Evolutionary conservation across 768 basidiomycete species (phyloP).

Genomic region (Xerocomus spinulosus): DNA sequence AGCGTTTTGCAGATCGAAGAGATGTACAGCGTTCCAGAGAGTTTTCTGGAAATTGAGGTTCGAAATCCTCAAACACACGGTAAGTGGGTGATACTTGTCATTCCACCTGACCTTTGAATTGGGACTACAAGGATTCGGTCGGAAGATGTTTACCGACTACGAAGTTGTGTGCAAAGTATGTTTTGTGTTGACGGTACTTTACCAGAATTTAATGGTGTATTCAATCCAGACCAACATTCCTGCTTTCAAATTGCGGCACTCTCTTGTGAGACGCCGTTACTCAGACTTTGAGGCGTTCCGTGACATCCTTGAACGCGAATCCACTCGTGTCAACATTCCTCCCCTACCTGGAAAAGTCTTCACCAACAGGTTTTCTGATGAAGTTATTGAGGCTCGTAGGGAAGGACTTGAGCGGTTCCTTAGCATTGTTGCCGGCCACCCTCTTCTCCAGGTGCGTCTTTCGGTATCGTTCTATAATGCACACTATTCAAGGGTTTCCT

Average conservation of each 20-base stretch:
- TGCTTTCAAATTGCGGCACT: slow-evolving; percentile 95
- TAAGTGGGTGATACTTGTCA: slow-evolving; percentile 21
- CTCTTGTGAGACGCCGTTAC: slow-evolving; percentile 81
- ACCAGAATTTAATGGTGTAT: slow-evolving; percentile 2
- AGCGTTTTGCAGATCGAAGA: slow-evolving; percentile 74
- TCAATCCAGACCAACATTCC: slow-evolving; percentile 88
- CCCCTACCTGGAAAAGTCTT: slow-evolving; percentile 97
- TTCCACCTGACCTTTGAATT: not conserved
- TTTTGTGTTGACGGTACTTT: not conserved
- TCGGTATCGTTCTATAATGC: not conserved
- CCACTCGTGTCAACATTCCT: slow-evolving; percentile 96
- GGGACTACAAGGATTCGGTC: slow-evolving; percentile 64
- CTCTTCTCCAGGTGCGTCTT: slow-evolving; percentile 77
- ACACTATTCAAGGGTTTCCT: slow-evolving; percentile 4
- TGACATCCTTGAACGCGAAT: slow-evolving; percentile 95
- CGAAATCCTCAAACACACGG: slow-evolving; percentile 97
- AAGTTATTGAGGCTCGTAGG: slow-evolving; percentile 87
- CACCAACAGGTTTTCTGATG: slow-evolving; percentile 96
- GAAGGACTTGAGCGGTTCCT: slow-evolving; percentile 95
- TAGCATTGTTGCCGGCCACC: slow-evolving; percentile 95
- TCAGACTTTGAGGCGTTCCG: slow-evolving; percentile 96
- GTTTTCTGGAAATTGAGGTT: slow-evolving; percentile 96
- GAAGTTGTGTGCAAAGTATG: slow-evolving; percentile 94
- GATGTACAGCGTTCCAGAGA: slow-evolving; percentile 97
- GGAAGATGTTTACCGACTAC: slow-evolving; percentile 99